Base-by-base conservation (phyloP, 179 eudicot genomes). In the Beta lomatogona region DNA sequence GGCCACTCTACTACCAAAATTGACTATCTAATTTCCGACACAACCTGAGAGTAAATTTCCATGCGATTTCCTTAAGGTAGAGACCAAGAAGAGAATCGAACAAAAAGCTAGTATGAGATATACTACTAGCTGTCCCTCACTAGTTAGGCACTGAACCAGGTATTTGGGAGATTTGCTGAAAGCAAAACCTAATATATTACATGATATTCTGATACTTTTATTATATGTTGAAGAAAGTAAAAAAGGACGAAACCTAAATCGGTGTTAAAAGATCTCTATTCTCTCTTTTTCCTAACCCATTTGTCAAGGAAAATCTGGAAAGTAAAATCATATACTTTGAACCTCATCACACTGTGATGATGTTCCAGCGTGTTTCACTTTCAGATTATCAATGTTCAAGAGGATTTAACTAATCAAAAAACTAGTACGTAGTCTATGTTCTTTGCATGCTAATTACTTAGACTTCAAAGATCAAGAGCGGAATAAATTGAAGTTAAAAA, bases 41-140 rank as follows among this genome's bases (percentile, higher is more conserved):
- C 11, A 25, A 25, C 16, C 8, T 71, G 21, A 28, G 28, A 66
- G 79, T 36, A 65, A 41, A 73, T 54, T 83, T 83, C 70, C 15
- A 73, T 25, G 85, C 73, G 74, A 59, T 64, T 83, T 83, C 86
- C 65, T 76, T 50, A 78, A 75, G 59, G 16, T 72, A 77, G 61
- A 72, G 65, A 22, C 41, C 41, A 36, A 76, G 9, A 57, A 68
- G 48, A 81, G 16, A 69, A 69, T 45, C 9, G 9, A 68, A 36
- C 72, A 68, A 15, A 68, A 68, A 68, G 72, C 3, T 36, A 68
- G 45, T 18, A 31, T 50, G 21, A 52, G 41, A 73, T 71, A 31
- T 31, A 36, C 41, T 19, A 80, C 25, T 21, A 52, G 55, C 73
- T 66, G 76, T 82, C 73, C 13, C 65, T 61, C 80, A 77, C 71